Evolutionary conservation across 208 protist genomes (phyloP), one percentile per base, ranked within the genome.

Genomic region (Acanthamoeba triangularis): DNA sequence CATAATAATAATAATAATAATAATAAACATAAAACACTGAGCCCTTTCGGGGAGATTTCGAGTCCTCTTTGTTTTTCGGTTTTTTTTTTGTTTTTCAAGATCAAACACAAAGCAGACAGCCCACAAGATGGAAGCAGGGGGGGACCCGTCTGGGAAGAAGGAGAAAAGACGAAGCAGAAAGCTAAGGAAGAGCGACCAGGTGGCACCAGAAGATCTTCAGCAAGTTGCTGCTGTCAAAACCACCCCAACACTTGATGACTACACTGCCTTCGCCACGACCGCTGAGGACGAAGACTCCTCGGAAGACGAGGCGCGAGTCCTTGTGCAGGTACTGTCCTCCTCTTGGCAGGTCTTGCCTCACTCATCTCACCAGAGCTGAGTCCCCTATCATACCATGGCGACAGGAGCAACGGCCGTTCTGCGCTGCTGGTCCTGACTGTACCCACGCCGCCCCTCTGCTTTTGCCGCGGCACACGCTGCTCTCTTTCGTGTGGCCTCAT

Each of bases 391-490:
- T 16, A 69, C 61, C 69, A 44, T 78, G n/a, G 16, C 69, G 4
- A 35, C 80, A 90, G 80, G 80, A 90, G 49, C 44, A 56, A 44
- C 80, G 80, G 5, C 80, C 80, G 5, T 90, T 90, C 52, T 90
- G 80, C 52, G 80, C 80, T 7, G 80, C 80, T 20, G 80, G 80
- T 14, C 80, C 80, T 30, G 80, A 90, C 28, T 90, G 80, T 90
- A 84, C 35, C 74, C 16, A 33, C 52, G 41, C 49, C 30, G 4
- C 54, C 49, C 11, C 52, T 90, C 16, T 76, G 23, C 28, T 44
- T 3, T 14, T 28, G 72, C 23, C 37, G 33, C 69, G n/a, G n/a
- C n/a, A n/a, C 37, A 28, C 67, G 6, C 28, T 76, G 30, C 33
- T 35, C 35, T 76, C 35, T 10, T n/a, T 74, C 65, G 7, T 1